Evolutionary conservation across 495 filamentous ascomycete genomes (phyloP), one percentile per base, ranked within the genome.

Genomic region (Rhizodiscina lignyota): DNA sequence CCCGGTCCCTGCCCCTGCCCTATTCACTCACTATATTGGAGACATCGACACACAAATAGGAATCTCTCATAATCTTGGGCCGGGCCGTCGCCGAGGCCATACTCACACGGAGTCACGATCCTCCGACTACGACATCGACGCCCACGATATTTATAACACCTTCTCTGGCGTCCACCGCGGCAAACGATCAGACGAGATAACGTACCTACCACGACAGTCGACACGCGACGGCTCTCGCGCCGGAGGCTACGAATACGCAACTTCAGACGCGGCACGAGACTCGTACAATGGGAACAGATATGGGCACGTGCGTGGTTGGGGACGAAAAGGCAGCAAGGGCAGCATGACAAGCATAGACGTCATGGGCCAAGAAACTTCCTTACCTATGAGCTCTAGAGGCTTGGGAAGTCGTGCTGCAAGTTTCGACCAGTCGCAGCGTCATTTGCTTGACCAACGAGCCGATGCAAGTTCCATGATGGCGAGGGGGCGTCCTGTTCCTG

Each of bases 281-380:
- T n/a, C n/a, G n/a, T n/a, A n/a, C n/a, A n/a, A n/a, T n/a, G n/a
- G n/a, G n/a, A n/a, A n/a, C n/a, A n/a, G n/a, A n/a, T n/a, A n/a
- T n/a, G n/a, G 27, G 16, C 52, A 52, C 37, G 20, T 34, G 2
- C 16, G 49, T 18, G 40, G 43, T 17, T 21, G 22, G 23, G 66
- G 55, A 41, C 72, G 59, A 47, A 81, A 68, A 54, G 67, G 71
- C 8, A 87, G 76, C 56, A 83, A 83, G 48, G 68, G 70, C 37
- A 86, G 79, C 58, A 69, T 72, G 36, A 78, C 76, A 18, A 78
- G 77, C 47, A 53, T 74, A 36, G 78, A 86, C 43, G 68, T 74
- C 34, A 67, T 74, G 10, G 67, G 72, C 42, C 10, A 10, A 10
- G 10, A 10, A 16, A 16, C 8, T 18, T 8, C 8, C 30, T 6